These are phyloP conservation scores for Chaetomium tenue DNA, from an alignment of 495 filamentous ascomycete species.

Conservation along the genomic window DNA sequence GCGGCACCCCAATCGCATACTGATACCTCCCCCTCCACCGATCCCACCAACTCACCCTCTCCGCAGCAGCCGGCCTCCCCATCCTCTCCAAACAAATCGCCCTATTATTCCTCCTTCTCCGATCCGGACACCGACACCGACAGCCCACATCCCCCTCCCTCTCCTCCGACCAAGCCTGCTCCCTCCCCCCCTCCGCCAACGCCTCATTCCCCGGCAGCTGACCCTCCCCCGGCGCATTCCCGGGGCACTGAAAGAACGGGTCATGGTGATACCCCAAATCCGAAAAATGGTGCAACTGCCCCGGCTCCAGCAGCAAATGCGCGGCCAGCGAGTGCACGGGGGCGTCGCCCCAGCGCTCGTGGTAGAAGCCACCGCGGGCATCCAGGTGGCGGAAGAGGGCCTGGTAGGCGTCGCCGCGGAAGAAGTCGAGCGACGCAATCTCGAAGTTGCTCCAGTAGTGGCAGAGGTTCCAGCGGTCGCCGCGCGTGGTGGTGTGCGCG, in stretches of 20 bases:
- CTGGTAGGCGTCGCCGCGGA: constrained; percentile 48
- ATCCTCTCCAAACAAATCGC: constrained; percentile 8
- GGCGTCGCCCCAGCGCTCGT: constrained; percentile 59
- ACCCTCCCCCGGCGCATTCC: constrained; percentile 41
- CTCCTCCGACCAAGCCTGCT: constrained; percentile 33
- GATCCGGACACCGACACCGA: constrained; percentile 41
- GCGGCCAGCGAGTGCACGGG: constrained; percentile 54
- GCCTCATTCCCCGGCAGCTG: constrained; percentile 39
- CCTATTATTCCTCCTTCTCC: constrained; percentile 13
- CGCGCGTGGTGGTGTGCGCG: constrained; percentile 35
- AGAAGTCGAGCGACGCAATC: constrained; percentile 55
- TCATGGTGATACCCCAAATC: constrained; percentile 56
- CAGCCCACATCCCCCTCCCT: constrained; percentile 44
- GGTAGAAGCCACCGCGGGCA: constrained; percentile 52
- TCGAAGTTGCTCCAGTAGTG: constrained; percentile 62
- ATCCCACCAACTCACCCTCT: not conserved
- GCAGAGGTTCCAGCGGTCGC: constrained; percentile 52
- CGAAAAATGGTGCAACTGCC: constrained; percentile 52
- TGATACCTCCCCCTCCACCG: constrained; percentile 6
- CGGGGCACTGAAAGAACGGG: constrained; percentile 48
- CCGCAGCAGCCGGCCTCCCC: constrained; percentile 5
- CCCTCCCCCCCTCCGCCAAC: constrained; percentile 27
- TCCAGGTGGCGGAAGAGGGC: constrained; percentile 52
- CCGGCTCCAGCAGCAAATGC: constrained; percentile 49
- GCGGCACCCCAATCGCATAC: constrained; percentile 12